Evolutionary conservation across 176 grass and related monocot species (phyloP).

Genomic region (Avena atlantica): DNA sequence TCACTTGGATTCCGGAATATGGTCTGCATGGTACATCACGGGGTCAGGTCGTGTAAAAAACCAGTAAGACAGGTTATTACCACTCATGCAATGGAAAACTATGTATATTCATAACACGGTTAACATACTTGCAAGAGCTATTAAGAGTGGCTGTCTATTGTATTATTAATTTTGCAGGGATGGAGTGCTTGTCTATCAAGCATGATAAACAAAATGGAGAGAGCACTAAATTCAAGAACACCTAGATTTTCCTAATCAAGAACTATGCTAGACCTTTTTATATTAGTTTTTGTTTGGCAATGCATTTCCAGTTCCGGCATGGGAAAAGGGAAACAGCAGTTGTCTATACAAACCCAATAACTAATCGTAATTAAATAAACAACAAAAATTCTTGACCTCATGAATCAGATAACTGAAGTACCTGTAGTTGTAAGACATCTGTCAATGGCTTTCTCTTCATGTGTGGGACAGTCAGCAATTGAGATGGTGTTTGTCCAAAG

Average conservation of each 20-base stretch:
- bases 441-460: conserved; percentile 75
- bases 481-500: conserved; percentile 99
- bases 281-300: conserved; percentile 24
- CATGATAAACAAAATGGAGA: conserved; percentile 38
- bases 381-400: background rate
- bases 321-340: conserved; percentile 21
- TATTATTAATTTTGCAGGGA: conserved; percentile 15
- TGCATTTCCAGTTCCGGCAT: conserved; percentile 18
- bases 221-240: conserved; percentile 10
- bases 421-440: conserved; percentile 94
- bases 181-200: conserved; percentile 14
- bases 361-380: conserved; percentile 30
- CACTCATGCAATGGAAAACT: background rate
- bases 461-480: conserved; percentile 80
- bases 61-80: conserved; percentile 19
- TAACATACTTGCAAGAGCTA: conserved; percentile 29
- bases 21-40: conserved; percentile 67
- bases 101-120: background rate
- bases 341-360: conserved; percentile 24
- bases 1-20: conserved; percentile 96
- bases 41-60: conserved; percentile 34
- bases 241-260: background rate
- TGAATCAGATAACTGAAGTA: conserved; percentile 46
- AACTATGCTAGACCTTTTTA: conserved; percentile 9
- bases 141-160: background rate